These are phyloP conservation scores for Chaetomium sp. DNA, from an alignment of 2,329 filamentous ascomycete genomes.

Conservation along the genomic window DNA sequence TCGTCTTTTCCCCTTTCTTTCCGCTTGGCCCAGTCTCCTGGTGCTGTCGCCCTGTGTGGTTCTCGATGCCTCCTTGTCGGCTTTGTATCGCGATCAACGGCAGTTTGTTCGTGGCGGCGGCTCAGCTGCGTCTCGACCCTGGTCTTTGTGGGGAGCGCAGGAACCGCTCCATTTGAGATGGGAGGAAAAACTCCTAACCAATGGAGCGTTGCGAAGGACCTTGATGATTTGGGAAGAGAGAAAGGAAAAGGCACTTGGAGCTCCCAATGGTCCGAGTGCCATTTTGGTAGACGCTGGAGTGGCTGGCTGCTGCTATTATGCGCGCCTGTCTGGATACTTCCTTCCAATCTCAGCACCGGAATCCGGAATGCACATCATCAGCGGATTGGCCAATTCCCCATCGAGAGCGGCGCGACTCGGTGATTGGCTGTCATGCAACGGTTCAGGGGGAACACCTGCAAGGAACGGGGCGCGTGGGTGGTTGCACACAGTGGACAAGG, in stretches of 20 bases:
- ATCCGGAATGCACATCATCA: constrained; percentile 3
- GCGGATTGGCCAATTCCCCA: not conserved
- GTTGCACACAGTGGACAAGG: not conserved
- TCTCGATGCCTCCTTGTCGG: not conserved
- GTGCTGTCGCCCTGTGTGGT: too few relatives aligned
- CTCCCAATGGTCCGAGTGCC: not conserved
- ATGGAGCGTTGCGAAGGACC: not conserved
- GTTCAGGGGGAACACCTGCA: not conserved
- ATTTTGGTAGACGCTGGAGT: not conserved
- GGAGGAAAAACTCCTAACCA: not conserved
- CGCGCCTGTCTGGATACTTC: not conserved
- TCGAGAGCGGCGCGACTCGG: not conserved
- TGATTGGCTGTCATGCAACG: not conserved
- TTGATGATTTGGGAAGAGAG: not conserved
- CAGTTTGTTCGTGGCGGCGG: constrained; percentile 4
- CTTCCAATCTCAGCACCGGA: constrained; percentile 5
- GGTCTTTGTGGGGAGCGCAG: not conserved
- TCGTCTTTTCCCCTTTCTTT: too few relatives aligned
- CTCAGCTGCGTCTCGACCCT: not conserved
- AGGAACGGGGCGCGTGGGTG: not conserved
- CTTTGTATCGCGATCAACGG: not conserved
- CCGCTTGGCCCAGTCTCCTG: too few relatives aligned
- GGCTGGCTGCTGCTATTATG: not conserved
- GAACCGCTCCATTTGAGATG: too few relatives aligned
- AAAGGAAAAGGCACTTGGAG: not conserved